Evolutionary conservation across 176 grass and related monocot genomes (phyloP).

Genomic region (Rhipidocladum racemiflorum): DNA sequence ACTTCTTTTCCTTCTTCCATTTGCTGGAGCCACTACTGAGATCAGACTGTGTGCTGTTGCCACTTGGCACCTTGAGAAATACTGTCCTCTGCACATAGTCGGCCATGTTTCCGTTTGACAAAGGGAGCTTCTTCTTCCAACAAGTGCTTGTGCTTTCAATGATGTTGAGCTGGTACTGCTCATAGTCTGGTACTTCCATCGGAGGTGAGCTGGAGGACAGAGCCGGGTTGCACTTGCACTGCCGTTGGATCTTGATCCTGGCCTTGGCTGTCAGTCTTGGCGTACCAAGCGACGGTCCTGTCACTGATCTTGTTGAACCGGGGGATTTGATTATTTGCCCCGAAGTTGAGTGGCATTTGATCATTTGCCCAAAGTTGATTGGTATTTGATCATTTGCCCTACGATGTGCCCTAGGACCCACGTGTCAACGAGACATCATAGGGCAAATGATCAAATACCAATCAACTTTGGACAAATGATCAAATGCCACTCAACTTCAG

Average conservation of each 20-base stretch:
- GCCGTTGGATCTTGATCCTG: not conserved
- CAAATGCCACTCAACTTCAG: too few relatives aligned
- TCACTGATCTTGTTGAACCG: constrained; percentile 19
- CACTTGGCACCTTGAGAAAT: constrained; percentile 19
- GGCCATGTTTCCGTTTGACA: constrained; percentile 23
- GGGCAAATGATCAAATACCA: too few relatives aligned
- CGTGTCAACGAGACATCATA: too few relatives aligned
- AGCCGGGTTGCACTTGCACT: not conserved
- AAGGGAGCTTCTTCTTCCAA: constrained; percentile 26
- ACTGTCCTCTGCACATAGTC: not conserved
- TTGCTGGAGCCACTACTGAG: not conserved
- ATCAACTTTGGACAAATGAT: too few relatives aligned
- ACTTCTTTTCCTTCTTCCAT: not conserved
- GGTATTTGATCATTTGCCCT: too few relatives aligned
- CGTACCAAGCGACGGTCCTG: not conserved
- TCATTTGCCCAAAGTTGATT: too few relatives aligned
- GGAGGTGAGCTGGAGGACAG: not conserved
- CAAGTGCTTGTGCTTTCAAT: not conserved
- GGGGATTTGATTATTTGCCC: too few relatives aligned
- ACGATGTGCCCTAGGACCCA: too few relatives aligned
- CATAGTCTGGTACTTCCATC: constrained; percentile 16
- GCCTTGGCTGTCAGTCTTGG: not conserved
- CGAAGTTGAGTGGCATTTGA: too few relatives aligned
- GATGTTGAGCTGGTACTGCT: not conserved
- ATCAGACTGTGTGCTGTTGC: not conserved